Evolutionary conservation across 2,329 filamentous ascomycete genomes (phyloP).

Genomic region (Graphium sp.): DNA sequence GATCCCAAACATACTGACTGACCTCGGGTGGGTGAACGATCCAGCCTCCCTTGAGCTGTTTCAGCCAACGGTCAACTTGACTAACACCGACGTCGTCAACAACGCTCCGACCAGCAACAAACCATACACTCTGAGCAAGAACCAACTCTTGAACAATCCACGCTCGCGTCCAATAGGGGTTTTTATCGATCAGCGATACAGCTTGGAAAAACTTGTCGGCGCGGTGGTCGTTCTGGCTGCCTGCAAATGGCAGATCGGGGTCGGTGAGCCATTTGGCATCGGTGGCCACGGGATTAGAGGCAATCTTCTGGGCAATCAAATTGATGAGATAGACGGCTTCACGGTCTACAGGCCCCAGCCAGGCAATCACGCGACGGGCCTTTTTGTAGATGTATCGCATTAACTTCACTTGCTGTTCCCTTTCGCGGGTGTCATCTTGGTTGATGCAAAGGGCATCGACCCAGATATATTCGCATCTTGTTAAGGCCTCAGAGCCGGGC

Average conservation of each 20-base stretch:
- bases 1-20: background rate
- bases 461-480: too few relatives aligned
- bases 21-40: background rate
- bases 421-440: conserved; percentile 6
- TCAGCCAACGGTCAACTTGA: background rate
- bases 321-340: background rate
- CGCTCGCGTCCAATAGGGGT: background rate
- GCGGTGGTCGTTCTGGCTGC: background rate
- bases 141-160: conserved; percentile 2
- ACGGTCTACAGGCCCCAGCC: conserved; percentile 5
- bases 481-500: too few relatives aligned
- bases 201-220: background rate
- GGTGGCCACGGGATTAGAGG: background rate
- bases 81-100: background rate
- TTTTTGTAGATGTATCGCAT: conserved; percentile 7
- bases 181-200: background rate
- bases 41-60: background rate
- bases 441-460: conserved; percentile 9
- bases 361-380: conserved; percentile 6
- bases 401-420: conserved; percentile 4
- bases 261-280: background rate
- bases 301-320: background rate
- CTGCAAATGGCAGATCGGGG: background rate
- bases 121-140: conserved; percentile 1
- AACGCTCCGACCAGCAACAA: background rate